Evolutionary conservation across 1,284 basidiomycete species (phyloP), one percentile per base, ranked within the genome.

Genomic region (Irpex sp.): DNA sequence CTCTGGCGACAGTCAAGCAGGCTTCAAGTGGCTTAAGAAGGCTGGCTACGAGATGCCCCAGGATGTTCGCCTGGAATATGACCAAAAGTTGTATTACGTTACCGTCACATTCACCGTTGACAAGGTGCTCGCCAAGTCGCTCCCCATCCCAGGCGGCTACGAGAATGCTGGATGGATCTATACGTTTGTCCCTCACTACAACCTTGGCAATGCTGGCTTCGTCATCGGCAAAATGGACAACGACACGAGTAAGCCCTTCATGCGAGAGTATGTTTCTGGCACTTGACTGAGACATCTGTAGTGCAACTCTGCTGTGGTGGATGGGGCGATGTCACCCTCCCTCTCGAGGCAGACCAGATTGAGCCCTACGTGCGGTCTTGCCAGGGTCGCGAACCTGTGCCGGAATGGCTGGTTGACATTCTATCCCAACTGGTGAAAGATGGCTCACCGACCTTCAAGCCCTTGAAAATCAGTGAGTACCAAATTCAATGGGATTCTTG

Each of bases 271-370:
- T 62, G 19, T 48, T 5, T 31, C 40, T 52, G 7, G 34, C 7
- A 8, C 4, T 19, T 47, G 9, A 26, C 44, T 38, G 37, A 48
- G 6, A 31, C 34, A 7, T 8, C 11, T 34, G 2, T 51, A 65
- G 64, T 65, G 61, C 64, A 65, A 63, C 31, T 65, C 19, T 65
- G 64, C 31, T 65, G 64, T 38, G 64, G 64, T 36, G 64, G 64
- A 11, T 65, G 64, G 64, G 64, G 64, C 36, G 64, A 65, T 26
- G 64, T 65, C 55, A 34, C 55, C 26, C 62, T 65, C 4, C 64
- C 64, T 19, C 57, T 62, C 5, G 51, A 62, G 15, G 26, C 61
- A 7, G 59, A 36, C 9, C 58, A 60, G 9, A 60, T 63, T 34
- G 62, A 65, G 36, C n/a, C 38, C 38, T 65, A 60, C 38, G 59